Percentiles rank a stretch among this genome's conserved stretches.
phyloP scores from a whole-genome alignment of 225 moss, liverwort and hornwort genomes.

The Polytrichum formosum region DNA sequence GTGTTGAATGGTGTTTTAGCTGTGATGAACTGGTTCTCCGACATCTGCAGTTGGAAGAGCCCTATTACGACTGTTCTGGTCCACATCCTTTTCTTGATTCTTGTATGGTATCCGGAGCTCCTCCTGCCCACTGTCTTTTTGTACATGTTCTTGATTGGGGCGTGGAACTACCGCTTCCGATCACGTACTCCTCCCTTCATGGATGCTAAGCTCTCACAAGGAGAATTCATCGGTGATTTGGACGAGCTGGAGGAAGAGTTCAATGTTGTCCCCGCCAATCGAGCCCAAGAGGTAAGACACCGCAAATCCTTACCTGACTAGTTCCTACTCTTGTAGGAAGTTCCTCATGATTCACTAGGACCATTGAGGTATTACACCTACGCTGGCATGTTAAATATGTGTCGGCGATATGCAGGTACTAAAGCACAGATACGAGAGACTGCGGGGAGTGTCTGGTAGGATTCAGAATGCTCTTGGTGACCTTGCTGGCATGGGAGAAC shows the following conservation, averaged over 20 bases:
- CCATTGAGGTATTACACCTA: too few relatives aligned
- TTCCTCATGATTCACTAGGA: background rate
- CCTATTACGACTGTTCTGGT: slow-evolving; percentile 82
- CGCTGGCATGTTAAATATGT: too few relatives aligned
- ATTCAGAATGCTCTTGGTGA: slow-evolving; percentile 75
- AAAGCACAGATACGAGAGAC: slow-evolving; percentile 70
- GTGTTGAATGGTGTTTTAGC: slow-evolving; percentile 74
- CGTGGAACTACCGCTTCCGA: slow-evolving; percentile 91
- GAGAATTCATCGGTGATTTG: slow-evolving; percentile 68
- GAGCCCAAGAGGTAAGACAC: slow-evolving; percentile 65
- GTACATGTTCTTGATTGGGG: slow-evolving; percentile 93
- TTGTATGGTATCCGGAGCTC: slow-evolving; percentile 94
- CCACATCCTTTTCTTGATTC: slow-evolving; percentile 76
- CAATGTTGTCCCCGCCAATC: slow-evolving; percentile 89
- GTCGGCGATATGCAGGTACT: slow-evolving; percentile 40
- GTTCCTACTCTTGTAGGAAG: background rate
- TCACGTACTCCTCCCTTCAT: slow-evolving; percentile 77
- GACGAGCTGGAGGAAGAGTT: slow-evolving; percentile 98
- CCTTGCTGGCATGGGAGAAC: slow-evolving; percentile 77
- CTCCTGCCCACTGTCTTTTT: slow-evolving; percentile 82
- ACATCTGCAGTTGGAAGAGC: slow-evolving; percentile 90
- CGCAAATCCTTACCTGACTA: too few relatives aligned
- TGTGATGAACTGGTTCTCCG: slow-evolving; percentile 85
- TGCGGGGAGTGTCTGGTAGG: slow-evolving; percentile 76
- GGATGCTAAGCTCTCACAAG: slow-evolving; percentile 92